Percentiles rank a stretch among this genome's conserved stretches.
These are phyloP conservation scores for Neurospora sp. DNA, from an alignment of 2,329 filamentous ascomycete species.

Conservation along the genomic window DNA sequence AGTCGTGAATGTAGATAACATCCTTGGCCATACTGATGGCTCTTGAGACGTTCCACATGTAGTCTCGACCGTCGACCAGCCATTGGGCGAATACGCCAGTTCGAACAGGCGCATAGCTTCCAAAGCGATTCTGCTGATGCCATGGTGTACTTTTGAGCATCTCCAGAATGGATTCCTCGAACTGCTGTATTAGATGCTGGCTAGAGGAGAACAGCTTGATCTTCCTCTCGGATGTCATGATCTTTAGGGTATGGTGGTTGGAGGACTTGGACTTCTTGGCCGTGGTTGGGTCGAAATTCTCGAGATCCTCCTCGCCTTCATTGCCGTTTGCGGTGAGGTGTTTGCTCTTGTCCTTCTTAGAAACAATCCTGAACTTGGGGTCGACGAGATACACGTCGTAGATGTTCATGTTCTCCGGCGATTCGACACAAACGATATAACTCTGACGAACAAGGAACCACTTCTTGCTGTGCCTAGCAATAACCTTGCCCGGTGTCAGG, in stretches of 20 bases:
- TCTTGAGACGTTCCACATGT: slow-evolving; percentile 98
- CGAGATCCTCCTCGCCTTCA: slow-evolving; percentile 26
- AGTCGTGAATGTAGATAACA: slow-evolving; percentile 98
- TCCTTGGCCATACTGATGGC: slow-evolving; percentile 96
- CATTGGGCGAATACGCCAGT: slow-evolving; percentile 84
- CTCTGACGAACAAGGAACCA: slow-evolving; percentile 98
- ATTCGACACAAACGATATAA: slow-evolving; percentile 97
- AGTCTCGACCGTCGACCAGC: slow-evolving; percentile 92
- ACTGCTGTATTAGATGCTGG: slow-evolving; percentile 80
- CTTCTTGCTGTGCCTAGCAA: slow-evolving; percentile 77
- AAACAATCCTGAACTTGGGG: slow-evolving; percentile 71
- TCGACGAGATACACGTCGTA: slow-evolving; percentile 99
- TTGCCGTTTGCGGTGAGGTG: slow-evolving; percentile 32
- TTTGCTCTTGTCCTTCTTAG: slow-evolving; percentile 53
- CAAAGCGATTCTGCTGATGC: slow-evolving; percentile 76
- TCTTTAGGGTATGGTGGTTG: slow-evolving; percentile 74
- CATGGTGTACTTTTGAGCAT: slow-evolving; percentile 80
- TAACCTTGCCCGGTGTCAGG: slow-evolving; percentile 67
- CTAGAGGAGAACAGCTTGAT: slow-evolving; percentile 86
- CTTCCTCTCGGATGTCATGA: slow-evolving; percentile 88
- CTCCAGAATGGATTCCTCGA: slow-evolving; percentile 81
- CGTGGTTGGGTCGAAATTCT: slow-evolving; percentile 30
- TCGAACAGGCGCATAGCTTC: slow-evolving; percentile 86
- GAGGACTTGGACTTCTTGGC: slow-evolving; percentile 20
- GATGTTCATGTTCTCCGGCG: slow-evolving; percentile 96